Conservation (phyloP, 139 green algal species). For the Medakamo hakoo region DNA sequence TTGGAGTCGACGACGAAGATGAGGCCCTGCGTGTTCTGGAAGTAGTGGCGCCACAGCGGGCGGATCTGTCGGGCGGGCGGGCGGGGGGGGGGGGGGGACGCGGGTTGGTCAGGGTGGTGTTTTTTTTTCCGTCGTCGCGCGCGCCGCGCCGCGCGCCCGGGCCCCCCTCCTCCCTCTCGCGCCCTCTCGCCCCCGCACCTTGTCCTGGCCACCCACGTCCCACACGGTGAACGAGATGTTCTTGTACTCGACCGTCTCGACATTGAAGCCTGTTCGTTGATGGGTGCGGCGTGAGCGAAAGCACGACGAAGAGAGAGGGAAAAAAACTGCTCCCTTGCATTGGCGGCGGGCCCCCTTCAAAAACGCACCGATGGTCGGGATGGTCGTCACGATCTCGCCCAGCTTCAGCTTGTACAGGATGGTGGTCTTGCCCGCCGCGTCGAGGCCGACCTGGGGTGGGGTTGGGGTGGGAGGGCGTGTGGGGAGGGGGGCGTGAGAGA, state of each 20-base stretch:
- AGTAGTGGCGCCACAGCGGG: conserved; percentile 91
- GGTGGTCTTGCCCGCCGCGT: conserved; percentile 97
- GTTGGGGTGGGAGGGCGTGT: not conserved
- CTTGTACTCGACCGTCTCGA: conserved; percentile 93
- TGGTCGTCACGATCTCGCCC: conserved; percentile 95
- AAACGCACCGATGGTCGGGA: conserved; percentile 89
- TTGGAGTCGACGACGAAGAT: conserved; percentile 99
- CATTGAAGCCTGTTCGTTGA: conserved; percentile 50
- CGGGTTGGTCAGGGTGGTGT: not conserved
- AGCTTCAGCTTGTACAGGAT: conserved; percentile 99
- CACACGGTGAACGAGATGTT: conserved; percentile 91
- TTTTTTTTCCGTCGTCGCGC: not conserved
- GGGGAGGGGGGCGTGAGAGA: not conserved
- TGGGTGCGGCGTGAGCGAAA: not conserved
- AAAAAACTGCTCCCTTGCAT: not conserved
- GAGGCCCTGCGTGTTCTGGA: conserved; percentile 96
- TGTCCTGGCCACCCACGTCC: conserved; percentile 93
- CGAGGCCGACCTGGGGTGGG: conserved; percentile 69
- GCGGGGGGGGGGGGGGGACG: not conserved
- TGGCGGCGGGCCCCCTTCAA: not conserved
- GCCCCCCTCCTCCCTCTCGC: no score
- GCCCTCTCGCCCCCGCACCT: conserved; percentile 19
- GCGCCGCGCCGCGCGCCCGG: no score
- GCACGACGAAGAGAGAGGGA: not conserved
- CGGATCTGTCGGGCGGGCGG: conserved; percentile 39